phyloP scores from a whole-genome alignment of 2,329 filamentous ascomycete genomes.

The Amauroascus niger region DNA sequence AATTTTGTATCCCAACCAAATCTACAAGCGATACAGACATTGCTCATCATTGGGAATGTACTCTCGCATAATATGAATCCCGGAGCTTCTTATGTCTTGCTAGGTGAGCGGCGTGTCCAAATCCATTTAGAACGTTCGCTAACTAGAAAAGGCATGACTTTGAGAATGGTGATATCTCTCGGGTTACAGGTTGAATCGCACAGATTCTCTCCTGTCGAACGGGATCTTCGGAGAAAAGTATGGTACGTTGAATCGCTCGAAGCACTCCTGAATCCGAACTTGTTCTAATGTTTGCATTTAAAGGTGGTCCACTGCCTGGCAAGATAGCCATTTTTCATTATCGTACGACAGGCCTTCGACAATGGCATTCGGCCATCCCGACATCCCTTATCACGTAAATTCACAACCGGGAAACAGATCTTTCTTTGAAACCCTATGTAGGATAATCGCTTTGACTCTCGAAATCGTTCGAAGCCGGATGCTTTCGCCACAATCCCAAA shows the following conservation, averaged over 20 bases:
- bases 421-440: conserved; percentile 51
- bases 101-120: conserved; percentile 30
- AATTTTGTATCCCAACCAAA: conserved; percentile 55
- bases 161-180: conserved; percentile 51
- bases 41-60: conserved; percentile 53
- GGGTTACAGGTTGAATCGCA: conserved; percentile 52
- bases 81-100: conserved; percentile 52
- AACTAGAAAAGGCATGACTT: conserved; percentile 42
- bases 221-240: conserved; percentile 37
- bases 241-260: conserved; percentile 29
- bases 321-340: conserved; percentile 54
- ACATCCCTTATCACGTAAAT: conserved; percentile 42
- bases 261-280: background rate
- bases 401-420: conserved; percentile 42
- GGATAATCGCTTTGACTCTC: conserved; percentile 44
- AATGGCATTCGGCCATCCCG: conserved; percentile 44
- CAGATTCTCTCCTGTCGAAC: conserved; percentile 42
- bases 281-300: background rate
- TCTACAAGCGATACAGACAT: conserved; percentile 52
- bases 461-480: conserved; percentile 52
- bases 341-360: conserved; percentile 53
- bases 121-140: background rate
- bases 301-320: conserved; percentile 56
- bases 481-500: conserved; percentile 44
- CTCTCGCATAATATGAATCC: conserved; percentile 56